Conservation (phyloP, 2,329 filamentous ascomycete genomes). For the Alternaria ethzedia region DNA sequence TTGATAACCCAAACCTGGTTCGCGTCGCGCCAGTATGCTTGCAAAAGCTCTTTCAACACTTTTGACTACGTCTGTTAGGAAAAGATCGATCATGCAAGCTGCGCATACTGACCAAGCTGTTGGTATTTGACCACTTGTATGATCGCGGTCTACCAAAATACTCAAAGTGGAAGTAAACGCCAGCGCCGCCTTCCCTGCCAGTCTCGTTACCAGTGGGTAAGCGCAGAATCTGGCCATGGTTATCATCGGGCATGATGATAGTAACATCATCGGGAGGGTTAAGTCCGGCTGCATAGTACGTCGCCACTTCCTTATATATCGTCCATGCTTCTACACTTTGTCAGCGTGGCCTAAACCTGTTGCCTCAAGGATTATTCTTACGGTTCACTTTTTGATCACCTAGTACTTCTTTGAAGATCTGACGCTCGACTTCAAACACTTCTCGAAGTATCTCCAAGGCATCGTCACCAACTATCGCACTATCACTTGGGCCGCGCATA, state of each 20-base stretch:
- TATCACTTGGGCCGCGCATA: constrained; percentile 73
- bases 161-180: constrained; percentile 69
- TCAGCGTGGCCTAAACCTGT: constrained; percentile 63
- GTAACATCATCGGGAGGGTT: constrained; percentile 68
- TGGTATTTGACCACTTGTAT: constrained; percentile 66
- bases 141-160: constrained; percentile 65
- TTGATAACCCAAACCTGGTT: constrained; percentile 69
- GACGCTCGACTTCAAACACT: constrained; percentile 20
- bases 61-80: constrained; percentile 30
- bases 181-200: constrained; percentile 62
- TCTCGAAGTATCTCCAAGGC: constrained; percentile 18
- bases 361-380: not conserved
- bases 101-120: constrained; percentile 58
- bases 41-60: constrained; percentile 68
- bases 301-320: constrained; percentile 62
- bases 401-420: constrained; percentile 14
- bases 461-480: constrained; percentile 48
- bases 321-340: constrained; percentile 5
- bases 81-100: not conserved
- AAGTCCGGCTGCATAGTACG: constrained; percentile 68
- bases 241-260: constrained; percentile 71
- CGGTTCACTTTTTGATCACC: constrained; percentile 19
- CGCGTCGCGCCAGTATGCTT: constrained; percentile 63
- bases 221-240: constrained; percentile 68
- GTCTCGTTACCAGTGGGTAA: constrained; percentile 65